Percentiles rank a stretch among this genome's conserved stretches.
Evolutionary conservation across 179 eudicot species (phyloP).

Genomic region (Actinidia chinensis): DNA sequence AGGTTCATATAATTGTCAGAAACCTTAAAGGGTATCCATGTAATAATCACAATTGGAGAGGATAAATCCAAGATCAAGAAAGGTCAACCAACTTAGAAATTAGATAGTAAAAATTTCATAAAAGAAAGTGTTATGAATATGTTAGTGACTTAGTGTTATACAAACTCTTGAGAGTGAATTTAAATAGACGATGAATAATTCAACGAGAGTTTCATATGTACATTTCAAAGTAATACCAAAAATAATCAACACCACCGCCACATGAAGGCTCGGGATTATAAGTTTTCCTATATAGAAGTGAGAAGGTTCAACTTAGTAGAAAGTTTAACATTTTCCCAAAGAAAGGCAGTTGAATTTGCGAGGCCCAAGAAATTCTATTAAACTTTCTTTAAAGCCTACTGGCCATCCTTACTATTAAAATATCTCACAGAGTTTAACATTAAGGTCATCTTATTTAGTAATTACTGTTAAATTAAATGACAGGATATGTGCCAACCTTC

Average conservation of each 20-base stretch:
- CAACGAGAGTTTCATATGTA: neutral
- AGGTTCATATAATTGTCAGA: no score
- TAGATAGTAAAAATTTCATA: neutral
- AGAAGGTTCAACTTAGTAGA: neutral
- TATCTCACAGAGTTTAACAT: neutral
- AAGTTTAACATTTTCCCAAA: neutral
- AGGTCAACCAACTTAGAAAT: neutral
- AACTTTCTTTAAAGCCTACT: neutral
- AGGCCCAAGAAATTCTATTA: neutral
- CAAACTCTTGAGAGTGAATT: neutral
- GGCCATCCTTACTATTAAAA: neutral
- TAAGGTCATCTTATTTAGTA: neutral
- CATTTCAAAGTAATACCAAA: neutral
- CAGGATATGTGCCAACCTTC: constrained; percentile 51
- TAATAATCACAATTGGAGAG: neutral
- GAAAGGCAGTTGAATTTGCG: neutral
- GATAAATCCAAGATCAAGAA: neutral
- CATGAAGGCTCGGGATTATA: neutral
- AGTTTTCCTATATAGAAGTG: neutral
- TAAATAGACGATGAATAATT: neutral
- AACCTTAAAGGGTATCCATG: no score
- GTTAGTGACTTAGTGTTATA: neutral
- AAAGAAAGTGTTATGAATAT: neutral
- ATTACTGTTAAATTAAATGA: neutral
- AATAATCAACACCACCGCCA: neutral